These are phyloP conservation scores for Cladophialophora psammophila DNA, from an alignment of 2,329 filamentous ascomycete species.

Conservation along the genomic window DNA sequence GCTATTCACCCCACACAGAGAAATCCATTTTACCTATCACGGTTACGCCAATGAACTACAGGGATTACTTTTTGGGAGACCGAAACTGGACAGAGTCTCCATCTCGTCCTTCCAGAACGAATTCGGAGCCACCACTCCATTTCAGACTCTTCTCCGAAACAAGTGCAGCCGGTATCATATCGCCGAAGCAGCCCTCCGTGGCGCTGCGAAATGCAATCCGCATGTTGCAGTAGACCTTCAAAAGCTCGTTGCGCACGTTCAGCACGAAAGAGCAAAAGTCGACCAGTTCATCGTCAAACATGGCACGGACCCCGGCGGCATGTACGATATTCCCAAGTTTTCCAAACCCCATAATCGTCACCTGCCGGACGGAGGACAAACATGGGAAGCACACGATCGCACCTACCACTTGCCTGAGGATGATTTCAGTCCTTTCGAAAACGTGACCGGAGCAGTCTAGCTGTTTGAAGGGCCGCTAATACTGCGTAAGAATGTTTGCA, in stretches of 20 bases:
- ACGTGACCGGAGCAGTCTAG: neutral
- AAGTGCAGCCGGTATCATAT: slow-evolving; percentile 22
- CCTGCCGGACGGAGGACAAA: neutral
- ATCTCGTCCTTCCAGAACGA: slow-evolving; percentile 67
- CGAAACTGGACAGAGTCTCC: slow-evolving; percentile 59
- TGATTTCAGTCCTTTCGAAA: neutral
- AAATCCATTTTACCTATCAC: slow-evolving; percentile 72
- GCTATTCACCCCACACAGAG: slow-evolving; percentile 64
- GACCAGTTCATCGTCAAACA: slow-evolving; percentile 25
- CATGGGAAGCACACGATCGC: neutral
- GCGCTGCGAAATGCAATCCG: slow-evolving; percentile 20
- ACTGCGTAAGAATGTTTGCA: no score
- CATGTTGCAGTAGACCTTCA: slow-evolving; percentile 21
- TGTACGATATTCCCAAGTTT: neutral
- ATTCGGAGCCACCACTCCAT: slow-evolving; percentile 67
- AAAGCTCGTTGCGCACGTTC: slow-evolving; percentile 19
- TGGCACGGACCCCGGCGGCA: slow-evolving; percentile 22
- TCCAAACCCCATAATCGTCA: neutral
- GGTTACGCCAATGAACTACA: slow-evolving; percentile 68
- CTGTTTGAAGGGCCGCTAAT: no score
- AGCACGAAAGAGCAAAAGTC: slow-evolving; percentile 21
- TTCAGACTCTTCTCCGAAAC: slow-evolving; percentile 19
- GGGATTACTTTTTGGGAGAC: slow-evolving; percentile 67
- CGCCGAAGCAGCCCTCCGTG: slow-evolving; percentile 16
- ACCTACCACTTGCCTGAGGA: neutral